Base-by-base conservation (phyloP, 2,329 filamentous ascomycete genomes). In the Exophiala sp. region DNA sequence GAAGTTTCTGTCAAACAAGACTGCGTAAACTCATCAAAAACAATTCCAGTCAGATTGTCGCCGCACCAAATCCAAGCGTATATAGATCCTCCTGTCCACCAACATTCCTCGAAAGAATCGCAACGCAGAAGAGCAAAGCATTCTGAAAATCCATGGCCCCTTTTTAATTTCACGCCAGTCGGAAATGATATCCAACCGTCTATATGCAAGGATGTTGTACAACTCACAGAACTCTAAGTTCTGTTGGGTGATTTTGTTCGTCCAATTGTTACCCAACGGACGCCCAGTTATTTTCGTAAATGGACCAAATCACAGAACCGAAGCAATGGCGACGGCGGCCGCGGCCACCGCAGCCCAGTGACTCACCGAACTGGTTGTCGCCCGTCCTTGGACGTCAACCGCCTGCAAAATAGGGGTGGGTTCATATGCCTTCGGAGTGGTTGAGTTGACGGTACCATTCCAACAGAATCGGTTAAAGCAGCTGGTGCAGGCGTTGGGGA, bases 381-480 rank as follows among this genome's bases (percentile, higher is more conserved):
- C 51, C 13, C 38, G 41, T 13, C 39, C 48, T 11, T 48, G 10
- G 21, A 52, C 35, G 18, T 43, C 45, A 35, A 51, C 38, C 24
- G 46, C 5, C 9, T 38, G 38, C 3, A 53, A 30, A 35, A 53
- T 18, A 6, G 51, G 50, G 27, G 39, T 50, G 1, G 78, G 77
- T 18, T 71, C 64, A 52, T 76, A 80, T 0, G 56, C 51, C 1
- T 61, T 87, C 11, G 83, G 85, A 59, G 78, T 95, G 47, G 60
- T 70, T 19, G 70, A 66, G n/a, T 64, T 70, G 56, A 73, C 65
- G 1, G 79, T 86, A n/a, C 93, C 93, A 65, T 96, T 80, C 93
- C 93, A 98, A 77, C 93, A 98, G 72, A 96, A 96, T 16, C 73
- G 68, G 10, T 73, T 59, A 68, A 96, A 97, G 71, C 93, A 98